Conservation (phyloP, 129 eudicot species). For the Centaurea solstitialis region DNA sequence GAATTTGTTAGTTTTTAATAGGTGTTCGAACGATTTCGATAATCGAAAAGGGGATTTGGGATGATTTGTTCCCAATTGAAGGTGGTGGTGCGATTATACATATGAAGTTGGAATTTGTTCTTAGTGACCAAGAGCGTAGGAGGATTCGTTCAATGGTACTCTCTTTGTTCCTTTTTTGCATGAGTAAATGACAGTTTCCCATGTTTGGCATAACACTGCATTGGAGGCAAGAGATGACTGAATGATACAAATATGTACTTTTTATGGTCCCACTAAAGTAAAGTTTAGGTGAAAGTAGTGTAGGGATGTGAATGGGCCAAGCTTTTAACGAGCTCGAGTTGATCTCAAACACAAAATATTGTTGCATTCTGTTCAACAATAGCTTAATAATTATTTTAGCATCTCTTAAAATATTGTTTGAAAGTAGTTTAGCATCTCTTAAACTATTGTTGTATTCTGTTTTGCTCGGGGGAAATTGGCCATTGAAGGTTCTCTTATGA, state of each 20-base stretch:
- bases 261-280: not conserved
- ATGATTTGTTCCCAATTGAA: slow-evolving; percentile 65
- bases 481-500: too few relatives aligned
- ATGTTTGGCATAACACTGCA: not conserved
- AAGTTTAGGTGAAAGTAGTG: not conserved
- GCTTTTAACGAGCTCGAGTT: too few relatives aligned
- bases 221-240: not conserved
- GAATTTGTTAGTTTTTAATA: slow-evolving; percentile 13
- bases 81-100: slow-evolving; percentile 83
- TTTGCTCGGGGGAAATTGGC: too few relatives aligned
- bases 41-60: slow-evolving; percentile 85
- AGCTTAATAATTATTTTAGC: too few relatives aligned
- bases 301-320: too few relatives aligned
- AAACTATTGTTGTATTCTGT: too few relatives aligned
- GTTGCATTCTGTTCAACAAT: too few relatives aligned
- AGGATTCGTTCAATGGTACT: slow-evolving; percentile 76
- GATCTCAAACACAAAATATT: too few relatives aligned
- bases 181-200: not conserved
- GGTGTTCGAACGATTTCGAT: slow-evolving; percentile 65
- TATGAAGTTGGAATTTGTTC: slow-evolving; percentile 73
- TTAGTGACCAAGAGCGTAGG: slow-evolving; percentile 70
- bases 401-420: too few relatives aligned
- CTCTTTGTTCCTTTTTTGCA: not conserved
- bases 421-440: too few relatives aligned
- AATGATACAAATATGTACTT: not conserved